phyloP scores from a whole-genome alignment of 2,329 filamentous ascomycete species.

The Uncinocarpus reesii region DNA sequence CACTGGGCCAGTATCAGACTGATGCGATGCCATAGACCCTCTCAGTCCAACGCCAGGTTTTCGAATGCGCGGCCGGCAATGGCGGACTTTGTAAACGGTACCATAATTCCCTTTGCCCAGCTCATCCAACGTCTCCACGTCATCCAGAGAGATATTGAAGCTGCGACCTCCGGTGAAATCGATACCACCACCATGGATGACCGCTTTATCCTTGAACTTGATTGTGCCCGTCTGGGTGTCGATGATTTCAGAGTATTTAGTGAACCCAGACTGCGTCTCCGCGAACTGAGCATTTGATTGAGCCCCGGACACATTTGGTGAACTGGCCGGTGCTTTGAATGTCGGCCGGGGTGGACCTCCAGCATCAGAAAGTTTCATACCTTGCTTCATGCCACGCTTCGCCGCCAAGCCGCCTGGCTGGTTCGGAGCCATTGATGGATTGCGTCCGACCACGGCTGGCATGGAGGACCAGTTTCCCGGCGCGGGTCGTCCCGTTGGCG shows the following conservation, averaged over 20 bases:
- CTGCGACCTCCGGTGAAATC: constrained; percentile 82
- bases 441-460: constrained; percentile 11
- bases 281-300: constrained; percentile 10
- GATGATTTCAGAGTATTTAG: constrained; percentile 69
- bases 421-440: constrained; percentile 27
- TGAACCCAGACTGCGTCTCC: constrained; percentile 43
- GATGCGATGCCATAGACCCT: constrained; percentile 34
- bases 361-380: constrained; percentile 42
- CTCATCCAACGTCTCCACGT: constrained; percentile 86
- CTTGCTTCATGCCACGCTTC: constrained; percentile 39
- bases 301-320: constrained; percentile 12
- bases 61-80: constrained; percentile 59
- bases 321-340: constrained; percentile 18
- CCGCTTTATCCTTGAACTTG: constrained; percentile 85
- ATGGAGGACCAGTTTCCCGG: constrained; percentile 15
- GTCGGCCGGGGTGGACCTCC: constrained; percentile 34
- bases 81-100: constrained; percentile 91
- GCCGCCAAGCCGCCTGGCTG: constrained; percentile 38
- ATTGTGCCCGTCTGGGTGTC: constrained; percentile 85
- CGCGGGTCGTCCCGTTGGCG: constrained; percentile 21
- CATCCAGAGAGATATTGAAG: constrained; percentile 90
- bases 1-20: neutral
- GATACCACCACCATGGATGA: constrained; percentile 79
- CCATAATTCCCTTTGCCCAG: constrained; percentile 97
- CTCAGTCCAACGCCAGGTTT: constrained; percentile 50